Base-by-base conservation (phyloP, 495 filamentous ascomycete genomes). In the Cercophora sp. region DNA sequence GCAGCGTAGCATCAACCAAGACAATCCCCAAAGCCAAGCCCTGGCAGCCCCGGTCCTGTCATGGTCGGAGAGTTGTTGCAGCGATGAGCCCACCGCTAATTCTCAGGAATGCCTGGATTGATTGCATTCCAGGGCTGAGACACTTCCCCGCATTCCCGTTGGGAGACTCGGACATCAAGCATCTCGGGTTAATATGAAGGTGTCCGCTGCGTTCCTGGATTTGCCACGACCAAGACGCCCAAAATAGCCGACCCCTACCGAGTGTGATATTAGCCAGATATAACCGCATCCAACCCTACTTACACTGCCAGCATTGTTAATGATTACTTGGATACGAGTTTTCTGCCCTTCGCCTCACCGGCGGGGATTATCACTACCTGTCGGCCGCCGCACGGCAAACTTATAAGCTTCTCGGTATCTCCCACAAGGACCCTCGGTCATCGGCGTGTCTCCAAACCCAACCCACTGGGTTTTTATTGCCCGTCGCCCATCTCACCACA, bases 251-350 rank as follows among this genome's bases (percentile, higher is more conserved):
- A 13, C 29, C 13, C 29, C 29, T 13, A 6, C 29, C n/a, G n/a
- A n/a, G n/a, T 32, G 13, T 32, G 29, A 43, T 25, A 43, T 43
- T 43, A 43, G 18, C 40, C 40, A 43, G 19, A 43, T 43, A 43
- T 43, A 24, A 22, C 40, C 40, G 23, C 15, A 39, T 18, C 36
- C 36, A 9, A 19, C n/a, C 16, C 36, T 39, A 43, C 40, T 24
- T 18, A 43, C 40, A 25, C 22, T 25, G 40, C 18, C 20, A 22
- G 10, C 40, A 18, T n/a, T 15, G 16, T 25, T 43, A 18, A 43
- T 13, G 8, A 43, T 25, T 9, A 13, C 19, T 6, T 32, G 39
- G 18, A 43, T 25, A 25, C 40, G 23, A 8, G 8, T 22, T 43
- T 13, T 22, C 22, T 5, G 18, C 20, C 16, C 22, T 25, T 25